Percentiles rank a stretch among this genome's conserved stretches.
These are phyloP conservation scores for Pterocarpus santalinus DNA, from an alignment of 306 rosid species.

Conservation along the genomic window DNA sequence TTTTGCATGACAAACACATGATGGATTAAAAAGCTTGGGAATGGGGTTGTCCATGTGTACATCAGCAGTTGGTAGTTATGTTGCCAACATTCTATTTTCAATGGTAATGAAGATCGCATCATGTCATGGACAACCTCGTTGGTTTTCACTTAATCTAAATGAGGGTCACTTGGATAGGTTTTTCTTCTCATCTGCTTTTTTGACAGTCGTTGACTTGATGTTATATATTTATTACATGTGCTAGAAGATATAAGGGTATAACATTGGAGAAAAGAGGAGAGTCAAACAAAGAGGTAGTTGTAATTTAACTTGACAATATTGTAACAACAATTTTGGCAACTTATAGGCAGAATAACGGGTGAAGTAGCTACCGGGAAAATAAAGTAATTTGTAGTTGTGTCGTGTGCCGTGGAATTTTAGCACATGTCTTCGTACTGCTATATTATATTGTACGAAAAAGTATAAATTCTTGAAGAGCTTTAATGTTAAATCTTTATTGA, in stretches of 20 bases:
- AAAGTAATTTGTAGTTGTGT: neutral
- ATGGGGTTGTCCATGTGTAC: conserved; percentile 66
- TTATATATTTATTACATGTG: conserved; percentile 54
- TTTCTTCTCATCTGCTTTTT: conserved; percentile 61
- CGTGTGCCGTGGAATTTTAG: neutral
- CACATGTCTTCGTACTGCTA: neutral
- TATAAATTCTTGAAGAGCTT: neutral
- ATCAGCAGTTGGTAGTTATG: conserved; percentile 65
- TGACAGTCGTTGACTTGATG: conserved; percentile 55
- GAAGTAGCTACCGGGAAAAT: neutral
- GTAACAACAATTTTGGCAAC: neutral
- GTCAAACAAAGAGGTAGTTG: conserved; percentile 38
- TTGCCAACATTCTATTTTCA: conserved; percentile 59
- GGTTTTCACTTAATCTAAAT: conserved; percentile 71
- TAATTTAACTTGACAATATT: conserved; percentile 13
- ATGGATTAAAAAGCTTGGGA: conserved; percentile 67
- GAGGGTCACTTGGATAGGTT: conserved; percentile 71
- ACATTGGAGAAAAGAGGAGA: conserved; percentile 48
- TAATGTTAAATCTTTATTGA: neutral
- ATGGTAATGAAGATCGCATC: conserved; percentile 62
- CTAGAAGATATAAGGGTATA: conserved; percentile 54
- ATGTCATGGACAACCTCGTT: conserved; percentile 56
- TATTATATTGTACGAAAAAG: neutral
- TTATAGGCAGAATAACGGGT: neutral
- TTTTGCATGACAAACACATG: conserved; percentile 61